phyloP scores from a whole-genome alignment of 139 green algal species.

The Volvox reticuliferus region DNA sequence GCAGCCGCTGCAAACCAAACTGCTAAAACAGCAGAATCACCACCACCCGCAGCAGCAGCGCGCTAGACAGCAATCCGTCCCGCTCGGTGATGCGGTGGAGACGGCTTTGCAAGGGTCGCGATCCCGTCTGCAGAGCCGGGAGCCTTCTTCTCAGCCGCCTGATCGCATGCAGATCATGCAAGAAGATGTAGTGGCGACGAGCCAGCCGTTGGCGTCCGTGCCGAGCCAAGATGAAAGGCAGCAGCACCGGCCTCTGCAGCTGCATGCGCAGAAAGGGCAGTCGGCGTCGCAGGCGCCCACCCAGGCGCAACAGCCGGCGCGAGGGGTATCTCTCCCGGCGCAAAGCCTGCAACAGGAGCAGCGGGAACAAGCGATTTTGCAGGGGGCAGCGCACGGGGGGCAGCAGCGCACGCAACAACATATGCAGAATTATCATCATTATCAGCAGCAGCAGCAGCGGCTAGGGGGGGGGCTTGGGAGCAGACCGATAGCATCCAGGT shows the following conservation, averaged over 20 bases:
- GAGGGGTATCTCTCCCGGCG: not conserved
- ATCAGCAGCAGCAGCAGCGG: not conserved
- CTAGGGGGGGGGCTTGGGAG: too few relatives aligned
- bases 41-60: not conserved
- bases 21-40: not conserved
- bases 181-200: too few relatives aligned
- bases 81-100: not conserved
- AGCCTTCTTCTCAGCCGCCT: not conserved
- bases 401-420: not conserved
- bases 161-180: too few relatives aligned
- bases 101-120: not conserved
- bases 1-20: not conserved
- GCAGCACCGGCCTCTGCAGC: not conserved
- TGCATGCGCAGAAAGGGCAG: not conserved
- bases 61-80: not conserved
- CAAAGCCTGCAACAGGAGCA: not conserved
- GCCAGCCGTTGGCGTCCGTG: too few relatives aligned
- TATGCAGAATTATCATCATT: too few relatives aligned
- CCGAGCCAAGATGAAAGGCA: too few relatives aligned
- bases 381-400: not conserved
- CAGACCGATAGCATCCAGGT: too few relatives aligned
- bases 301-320: not conserved
- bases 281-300: not conserved
- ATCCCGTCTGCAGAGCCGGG: not conserved
- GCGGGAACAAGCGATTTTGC: not conserved